These are phyloP conservation scores for Rhodocollybia butyracea DNA, from an alignment of 768 basidiomycete species.

Conservation along the genomic window DNA sequence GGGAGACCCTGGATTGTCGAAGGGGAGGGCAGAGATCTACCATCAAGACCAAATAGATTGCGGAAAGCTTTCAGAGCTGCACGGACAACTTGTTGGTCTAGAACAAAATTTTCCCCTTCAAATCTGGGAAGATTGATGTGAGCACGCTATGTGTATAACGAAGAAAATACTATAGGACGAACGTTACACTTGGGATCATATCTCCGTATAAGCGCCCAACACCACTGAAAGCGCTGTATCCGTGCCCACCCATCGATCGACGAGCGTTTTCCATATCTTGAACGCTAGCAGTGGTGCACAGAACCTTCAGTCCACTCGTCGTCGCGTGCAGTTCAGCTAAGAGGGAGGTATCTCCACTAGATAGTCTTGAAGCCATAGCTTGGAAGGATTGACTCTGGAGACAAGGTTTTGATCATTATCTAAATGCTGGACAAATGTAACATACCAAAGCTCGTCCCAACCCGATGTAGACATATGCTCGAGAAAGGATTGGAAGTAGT, in stretches of 20 bases:
- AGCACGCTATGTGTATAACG: not conserved
- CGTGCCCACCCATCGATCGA: constrained; percentile 75
- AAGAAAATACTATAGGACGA: constrained; percentile 18
- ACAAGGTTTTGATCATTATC: not conserved
- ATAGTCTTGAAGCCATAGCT: constrained; percentile 43
- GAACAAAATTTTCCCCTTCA: constrained; percentile 78
- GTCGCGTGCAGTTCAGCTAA: constrained; percentile 73
- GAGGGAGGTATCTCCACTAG: constrained; percentile 54
- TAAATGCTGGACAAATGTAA: not conserved
- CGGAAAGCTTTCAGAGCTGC: constrained; percentile 62
- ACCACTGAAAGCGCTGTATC: constrained; percentile 67
- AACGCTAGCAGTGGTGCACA: constrained; percentile 48
- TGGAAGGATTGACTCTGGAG: constrained; percentile 48
- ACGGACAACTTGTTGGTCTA: constrained; percentile 72
- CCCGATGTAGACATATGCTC: constrained; percentile 65
- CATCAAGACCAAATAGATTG: constrained; percentile 15
- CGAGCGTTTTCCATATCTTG: constrained; percentile 64
- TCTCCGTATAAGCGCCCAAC: constrained; percentile 64
- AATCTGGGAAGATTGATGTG: constrained; percentile 35
- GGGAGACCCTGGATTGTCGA: constrained; percentile 28
- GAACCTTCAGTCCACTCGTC: constrained; percentile 65
- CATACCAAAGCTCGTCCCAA: constrained; percentile 60
- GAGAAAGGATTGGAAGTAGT: constrained; percentile 65
- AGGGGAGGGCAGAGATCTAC: not conserved
- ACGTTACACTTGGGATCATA: constrained; percentile 65